Evolutionary conservation across 306 rosid genomes (phyloP).

Genomic region (Dalbergia cochinchinensis): DNA sequence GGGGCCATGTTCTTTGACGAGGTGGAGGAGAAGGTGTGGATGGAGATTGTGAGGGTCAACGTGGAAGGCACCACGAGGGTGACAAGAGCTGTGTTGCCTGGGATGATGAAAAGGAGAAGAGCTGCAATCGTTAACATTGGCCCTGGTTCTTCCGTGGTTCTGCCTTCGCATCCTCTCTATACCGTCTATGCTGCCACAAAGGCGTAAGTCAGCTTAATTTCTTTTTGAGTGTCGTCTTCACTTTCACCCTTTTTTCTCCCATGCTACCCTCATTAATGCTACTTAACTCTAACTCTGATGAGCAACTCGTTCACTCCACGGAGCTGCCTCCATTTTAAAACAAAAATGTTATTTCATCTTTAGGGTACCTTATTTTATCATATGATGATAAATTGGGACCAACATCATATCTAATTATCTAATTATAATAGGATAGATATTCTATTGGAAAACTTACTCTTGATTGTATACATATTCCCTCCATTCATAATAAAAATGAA

Average conservation of each 20-base stretch:
- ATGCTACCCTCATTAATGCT: too few species aligned
- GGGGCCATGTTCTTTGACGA: slow-evolving; percentile 68
- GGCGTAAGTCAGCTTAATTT: slow-evolving; percentile 58
- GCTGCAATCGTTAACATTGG: slow-evolving; percentile 84
- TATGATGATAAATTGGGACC: too few species aligned
- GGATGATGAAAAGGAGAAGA: slow-evolving; percentile 65
- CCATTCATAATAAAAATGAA: too few species aligned
- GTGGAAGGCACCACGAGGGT: slow-evolving; percentile 67
- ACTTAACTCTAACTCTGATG: too few species aligned
- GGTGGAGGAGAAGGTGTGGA: slow-evolving; percentile 70
- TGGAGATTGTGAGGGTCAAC: slow-evolving; percentile 70
- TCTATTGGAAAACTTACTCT: too few species aligned
- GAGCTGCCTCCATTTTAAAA: too few species aligned
- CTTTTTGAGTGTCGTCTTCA: background rate
- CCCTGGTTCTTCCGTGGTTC: slow-evolving; percentile 70
- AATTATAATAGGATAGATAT: too few species aligned
- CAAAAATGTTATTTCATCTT: too few species aligned
- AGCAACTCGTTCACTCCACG: too few species aligned
- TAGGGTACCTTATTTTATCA: too few species aligned
- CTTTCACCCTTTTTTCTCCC: background rate
- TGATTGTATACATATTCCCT: too few species aligned
- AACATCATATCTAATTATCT: too few species aligned
- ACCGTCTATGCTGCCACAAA: slow-evolving; percentile 85
- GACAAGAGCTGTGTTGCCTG: slow-evolving; percentile 58
- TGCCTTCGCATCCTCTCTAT: slow-evolving; percentile 88